Evolutionary conservation across 352 stramenopile genomes (phyloP).

Genomic region (Phytophthora sansomeana): DNA sequence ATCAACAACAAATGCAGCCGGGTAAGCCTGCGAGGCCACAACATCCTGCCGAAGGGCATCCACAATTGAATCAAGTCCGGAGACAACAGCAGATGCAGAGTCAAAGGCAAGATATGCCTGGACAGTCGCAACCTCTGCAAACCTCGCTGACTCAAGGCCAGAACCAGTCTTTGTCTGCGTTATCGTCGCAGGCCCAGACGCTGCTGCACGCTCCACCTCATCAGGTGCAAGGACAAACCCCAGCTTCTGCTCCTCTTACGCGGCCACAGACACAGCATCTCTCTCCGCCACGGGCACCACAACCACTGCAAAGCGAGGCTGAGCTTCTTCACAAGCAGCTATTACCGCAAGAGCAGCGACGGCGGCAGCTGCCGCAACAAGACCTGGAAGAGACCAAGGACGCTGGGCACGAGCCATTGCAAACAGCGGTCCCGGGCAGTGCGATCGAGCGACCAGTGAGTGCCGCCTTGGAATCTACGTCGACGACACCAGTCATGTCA

Average conservation of each 20-base stretch:
- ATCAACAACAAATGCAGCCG: constrained; percentile 5
- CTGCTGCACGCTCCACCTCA: constrained; percentile 9
- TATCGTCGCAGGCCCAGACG: constrained; percentile 14
- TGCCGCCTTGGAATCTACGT: neutral
- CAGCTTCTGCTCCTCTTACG: constrained; percentile 2
- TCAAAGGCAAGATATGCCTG: neutral
- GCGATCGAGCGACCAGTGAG: constrained; percentile 12
- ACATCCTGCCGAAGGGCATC: neutral
- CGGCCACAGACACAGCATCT: neutral
- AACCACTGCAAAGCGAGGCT: constrained; percentile 10
- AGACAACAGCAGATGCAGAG: constrained; percentile 30
- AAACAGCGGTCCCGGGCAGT: constrained; percentile 15
- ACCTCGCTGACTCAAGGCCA: constrained; percentile 2
- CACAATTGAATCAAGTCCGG: constrained; percentile 43
- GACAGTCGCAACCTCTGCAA: neutral
- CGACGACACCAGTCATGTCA: constrained; percentile 4
- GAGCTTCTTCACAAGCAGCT: constrained; percentile 8
- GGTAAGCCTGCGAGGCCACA: neutral
- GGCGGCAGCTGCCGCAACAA: constrained; percentile 15
- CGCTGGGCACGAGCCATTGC: constrained; percentile 6
- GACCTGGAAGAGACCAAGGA: constrained; percentile 28
- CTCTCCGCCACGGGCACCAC: neutral
- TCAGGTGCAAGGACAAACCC: constrained; percentile 16
- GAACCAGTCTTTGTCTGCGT: constrained; percentile 2
- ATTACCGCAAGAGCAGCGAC: constrained; percentile 17